Conservation (phyloP, 495 filamentous ascomycete genomes). For the Oidiodendron maius region DNA sequence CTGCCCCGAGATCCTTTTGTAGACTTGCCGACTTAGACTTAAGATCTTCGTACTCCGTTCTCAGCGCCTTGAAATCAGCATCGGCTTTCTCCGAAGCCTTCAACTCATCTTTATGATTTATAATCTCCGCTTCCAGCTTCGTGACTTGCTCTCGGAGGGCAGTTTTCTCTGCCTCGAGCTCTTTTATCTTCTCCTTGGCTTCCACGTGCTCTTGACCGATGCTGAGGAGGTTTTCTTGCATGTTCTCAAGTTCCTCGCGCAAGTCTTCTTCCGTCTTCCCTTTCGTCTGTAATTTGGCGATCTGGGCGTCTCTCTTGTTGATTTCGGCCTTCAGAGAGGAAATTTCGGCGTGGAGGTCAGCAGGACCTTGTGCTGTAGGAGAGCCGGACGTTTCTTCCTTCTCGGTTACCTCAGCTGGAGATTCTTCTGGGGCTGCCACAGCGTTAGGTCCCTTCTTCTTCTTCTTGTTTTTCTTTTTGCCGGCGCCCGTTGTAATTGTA, state of each 20-base stretch:
- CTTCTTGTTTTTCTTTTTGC: conserved; percentile 81
- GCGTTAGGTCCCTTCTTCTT: conserved; percentile 72
- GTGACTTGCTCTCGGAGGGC: conserved; percentile 56
- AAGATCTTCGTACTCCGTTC: conserved; percentile 67
- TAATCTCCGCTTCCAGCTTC: conserved; percentile 58
- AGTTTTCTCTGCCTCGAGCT: conserved; percentile 52
- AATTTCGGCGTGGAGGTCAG: conserved; percentile 19
- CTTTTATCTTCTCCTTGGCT: conserved; percentile 72
- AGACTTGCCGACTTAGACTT: conserved; percentile 62
- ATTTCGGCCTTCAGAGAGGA: conserved; percentile 33
- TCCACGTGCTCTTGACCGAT: conserved; percentile 78
- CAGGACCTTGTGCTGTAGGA: conserved; percentile 3
- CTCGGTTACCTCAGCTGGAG: conserved; percentile 18
- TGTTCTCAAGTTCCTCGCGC: conserved; percentile 77
- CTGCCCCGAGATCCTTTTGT: conserved; percentile 79
- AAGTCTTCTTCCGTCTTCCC: conserved; percentile 75
- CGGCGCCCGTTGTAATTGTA: conserved; percentile 23
- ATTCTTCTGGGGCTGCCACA: conserved; percentile 11
- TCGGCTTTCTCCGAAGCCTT: conserved; percentile 43
- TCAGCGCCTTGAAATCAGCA: conserved; percentile 53
- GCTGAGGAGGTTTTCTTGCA: conserved; percentile 70
- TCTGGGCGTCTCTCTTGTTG: conserved; percentile 34
- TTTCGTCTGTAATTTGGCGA: conserved; percentile 52
- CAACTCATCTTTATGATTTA: conserved; percentile 30
- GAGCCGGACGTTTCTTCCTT: conserved; percentile 2